phyloP scores from a whole-genome alignment of 352 stramenopile species.

The Pythium brachiatum region DNA sequence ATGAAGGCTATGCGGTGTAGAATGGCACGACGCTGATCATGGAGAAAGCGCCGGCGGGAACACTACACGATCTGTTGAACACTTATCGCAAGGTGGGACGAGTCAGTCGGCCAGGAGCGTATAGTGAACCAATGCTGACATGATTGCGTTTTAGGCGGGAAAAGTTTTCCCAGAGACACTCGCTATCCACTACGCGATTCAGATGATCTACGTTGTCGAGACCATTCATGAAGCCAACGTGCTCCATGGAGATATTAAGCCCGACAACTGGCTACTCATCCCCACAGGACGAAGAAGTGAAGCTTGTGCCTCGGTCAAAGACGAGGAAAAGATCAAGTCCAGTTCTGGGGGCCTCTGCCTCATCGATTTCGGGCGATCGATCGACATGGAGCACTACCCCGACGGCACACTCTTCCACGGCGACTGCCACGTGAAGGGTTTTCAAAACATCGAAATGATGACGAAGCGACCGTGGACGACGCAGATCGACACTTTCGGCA shows the following conservation, averaged over 20 bases:
- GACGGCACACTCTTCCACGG: slow-evolving; percentile 54
- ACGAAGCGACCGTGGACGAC: slow-evolving; percentile 67
- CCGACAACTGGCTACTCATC: slow-evolving; percentile 82
- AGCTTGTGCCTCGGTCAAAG: not conserved
- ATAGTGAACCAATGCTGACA: not conserved
- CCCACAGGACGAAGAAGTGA: slow-evolving; percentile 22
- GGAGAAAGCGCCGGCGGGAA: slow-evolving; percentile 63
- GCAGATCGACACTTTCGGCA: slow-evolving; percentile 85
- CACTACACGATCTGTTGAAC: slow-evolving; percentile 78
- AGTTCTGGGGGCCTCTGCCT: slow-evolving; percentile 52
- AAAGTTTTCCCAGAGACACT: slow-evolving; percentile 67
- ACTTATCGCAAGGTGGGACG: slow-evolving; percentile 36
- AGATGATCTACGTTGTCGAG: slow-evolving; percentile 75
- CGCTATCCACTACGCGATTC: slow-evolving; percentile 72
- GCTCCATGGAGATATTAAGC: slow-evolving; percentile 85
- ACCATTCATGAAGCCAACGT: slow-evolving; percentile 57
- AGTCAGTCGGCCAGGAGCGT: no score
- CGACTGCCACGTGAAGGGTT: slow-evolving; percentile 82
- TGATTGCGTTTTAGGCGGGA: slow-evolving; percentile 28
- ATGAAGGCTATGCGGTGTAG: slow-evolving; percentile 25
- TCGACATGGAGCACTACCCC: slow-evolving; percentile 67
- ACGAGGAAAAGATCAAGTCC: not conserved
- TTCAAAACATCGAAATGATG: slow-evolving; percentile 85
- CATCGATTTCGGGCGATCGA: slow-evolving; percentile 85
- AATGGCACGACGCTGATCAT: slow-evolving; percentile 78